phyloP scores from a whole-genome alignment of 371 early-diverging fungal species.

The Mucor mucedo region DNA sequence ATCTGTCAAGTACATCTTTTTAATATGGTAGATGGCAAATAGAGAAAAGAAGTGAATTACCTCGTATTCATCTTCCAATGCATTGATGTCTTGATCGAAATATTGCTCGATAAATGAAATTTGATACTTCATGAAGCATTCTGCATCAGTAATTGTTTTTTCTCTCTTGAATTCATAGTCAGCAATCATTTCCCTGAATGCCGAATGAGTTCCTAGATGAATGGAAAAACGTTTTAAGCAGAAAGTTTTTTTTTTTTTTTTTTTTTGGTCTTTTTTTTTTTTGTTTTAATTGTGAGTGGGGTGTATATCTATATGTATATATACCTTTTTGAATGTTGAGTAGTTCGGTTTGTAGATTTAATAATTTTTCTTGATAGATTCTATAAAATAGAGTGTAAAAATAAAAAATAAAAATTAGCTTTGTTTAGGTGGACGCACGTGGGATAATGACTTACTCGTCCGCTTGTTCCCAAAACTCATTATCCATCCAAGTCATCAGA shows the following conservation, averaged over 20 bases:
- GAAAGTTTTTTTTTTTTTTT: conserved; percentile 2
- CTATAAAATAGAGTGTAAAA: no score
- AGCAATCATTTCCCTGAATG: conserved; percentile 43
- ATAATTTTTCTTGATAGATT: conserved; percentile 25
- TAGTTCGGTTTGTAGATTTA: conserved; percentile 32
- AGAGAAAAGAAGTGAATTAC: conserved; percentile 16
- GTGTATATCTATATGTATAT: no score
- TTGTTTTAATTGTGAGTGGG: background rate
- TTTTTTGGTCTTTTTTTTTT: background rate
- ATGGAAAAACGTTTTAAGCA: background rate
- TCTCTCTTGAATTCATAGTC: conserved; percentile 48
- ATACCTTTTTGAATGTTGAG: conserved; percentile 26
- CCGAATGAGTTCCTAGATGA: conserved; percentile 44
- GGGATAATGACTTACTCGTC: conserved; percentile 43
- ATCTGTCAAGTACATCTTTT: background rate
- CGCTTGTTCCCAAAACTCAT: conserved; percentile 53
- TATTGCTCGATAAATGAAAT: conserved; percentile 36
- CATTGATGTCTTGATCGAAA: conserved; percentile 34
- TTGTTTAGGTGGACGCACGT: conserved; percentile 7
- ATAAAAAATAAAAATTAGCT: conserved; percentile 3
- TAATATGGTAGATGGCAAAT: background rate
- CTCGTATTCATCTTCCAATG: conserved; percentile 50
- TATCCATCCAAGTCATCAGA: conserved; percentile 52
- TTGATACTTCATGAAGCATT: conserved; percentile 43
- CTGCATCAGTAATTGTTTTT: conserved; percentile 38